Percentiles rank a stretch among this genome's conserved stretches.
Evolutionary conservation across 768 basidiomycete species (phyloP).

Genomic region (Auricularia sp.): DNA sequence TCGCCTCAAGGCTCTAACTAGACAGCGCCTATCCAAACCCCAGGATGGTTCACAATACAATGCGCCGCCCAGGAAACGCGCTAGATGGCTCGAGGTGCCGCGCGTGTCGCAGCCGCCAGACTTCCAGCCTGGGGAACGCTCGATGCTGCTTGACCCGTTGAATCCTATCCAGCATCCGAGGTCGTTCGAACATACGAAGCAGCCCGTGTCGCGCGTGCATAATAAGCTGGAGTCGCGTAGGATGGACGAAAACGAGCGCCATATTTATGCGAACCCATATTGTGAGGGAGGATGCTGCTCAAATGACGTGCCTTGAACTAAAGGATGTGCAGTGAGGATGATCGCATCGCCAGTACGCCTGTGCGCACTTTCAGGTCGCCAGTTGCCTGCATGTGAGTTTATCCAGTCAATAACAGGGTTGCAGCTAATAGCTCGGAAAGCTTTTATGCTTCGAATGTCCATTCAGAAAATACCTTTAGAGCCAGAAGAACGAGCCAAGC

Average conservation of each 20-base stretch:
- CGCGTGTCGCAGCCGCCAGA: not conserved
- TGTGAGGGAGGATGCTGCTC: not conserved
- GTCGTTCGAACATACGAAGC: not conserved
- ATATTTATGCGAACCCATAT: not conserved
- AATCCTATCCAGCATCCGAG: not conserved
- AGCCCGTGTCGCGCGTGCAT: not conserved
- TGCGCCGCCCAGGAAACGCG: not conserved
- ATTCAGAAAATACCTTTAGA: not conserved
- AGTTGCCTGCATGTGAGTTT: not conserved
- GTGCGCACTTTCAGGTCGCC: not conserved
- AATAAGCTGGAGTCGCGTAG: not conserved
- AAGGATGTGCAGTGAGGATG: not conserved
- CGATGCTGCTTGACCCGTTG: not conserved
- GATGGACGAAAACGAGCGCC: not conserved
- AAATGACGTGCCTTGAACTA: not conserved
- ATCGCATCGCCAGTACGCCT: not conserved
- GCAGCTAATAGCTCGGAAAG: not conserved
- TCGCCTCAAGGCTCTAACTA: not conserved
- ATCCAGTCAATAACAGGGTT: too few relatives aligned
- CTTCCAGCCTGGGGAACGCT: not conserved
- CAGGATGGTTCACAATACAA: not conserved
- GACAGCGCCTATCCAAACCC: not conserved
- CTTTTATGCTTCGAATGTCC: not conserved
- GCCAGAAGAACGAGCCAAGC: not conserved
- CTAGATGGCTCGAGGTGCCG: not conserved